These are phyloP conservation scores for Mesostigma viride DNA, from an alignment of 139 green algal genomes.

Conservation along the genomic window DNA sequence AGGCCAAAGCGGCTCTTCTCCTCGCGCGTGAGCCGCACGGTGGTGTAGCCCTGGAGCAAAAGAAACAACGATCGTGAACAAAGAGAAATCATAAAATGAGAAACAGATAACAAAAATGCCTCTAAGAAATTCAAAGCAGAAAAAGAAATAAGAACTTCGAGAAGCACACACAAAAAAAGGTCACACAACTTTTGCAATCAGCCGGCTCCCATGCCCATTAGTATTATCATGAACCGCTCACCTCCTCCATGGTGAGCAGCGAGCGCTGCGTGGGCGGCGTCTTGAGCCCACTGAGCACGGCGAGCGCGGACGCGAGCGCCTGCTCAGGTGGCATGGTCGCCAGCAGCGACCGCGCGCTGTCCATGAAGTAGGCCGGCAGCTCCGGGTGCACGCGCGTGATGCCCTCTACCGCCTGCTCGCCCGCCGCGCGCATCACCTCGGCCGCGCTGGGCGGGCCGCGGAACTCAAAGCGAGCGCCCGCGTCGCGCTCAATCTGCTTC, in stretches of 20 bases:
- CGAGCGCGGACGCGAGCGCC: constrained; percentile 69
- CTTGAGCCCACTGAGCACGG: constrained; percentile 71
- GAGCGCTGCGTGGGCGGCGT: constrained; percentile 46
- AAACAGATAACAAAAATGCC: not conserved
- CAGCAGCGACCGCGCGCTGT: constrained; percentile 62
- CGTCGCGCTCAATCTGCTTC: not conserved
- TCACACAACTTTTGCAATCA: not conserved
- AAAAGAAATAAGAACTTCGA: not conserved
- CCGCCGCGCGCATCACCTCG: not conserved
- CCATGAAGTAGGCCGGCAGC: constrained; percentile 70
- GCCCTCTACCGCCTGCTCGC: constrained; percentile 24
- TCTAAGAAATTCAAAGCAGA: not conserved
- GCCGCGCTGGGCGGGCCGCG: constrained; percentile 23
- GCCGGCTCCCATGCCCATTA: not conserved
- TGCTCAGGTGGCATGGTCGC: constrained; percentile 17
- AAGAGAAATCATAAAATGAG: not conserved
- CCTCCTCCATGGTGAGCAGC: constrained; percentile 65
- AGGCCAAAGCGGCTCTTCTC: constrained; percentile 3
- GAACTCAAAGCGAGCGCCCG: constrained; percentile 8
- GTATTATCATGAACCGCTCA: no score
- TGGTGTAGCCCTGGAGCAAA: constrained; percentile 28
- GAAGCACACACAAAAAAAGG: not conserved
- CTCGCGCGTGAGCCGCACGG: constrained; percentile 18
- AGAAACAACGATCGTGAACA: no score
- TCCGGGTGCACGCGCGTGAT: constrained; percentile 59